Conservation (phyloP, 495 filamentous ascomycete species). For the Tuber indicum region DNA sequence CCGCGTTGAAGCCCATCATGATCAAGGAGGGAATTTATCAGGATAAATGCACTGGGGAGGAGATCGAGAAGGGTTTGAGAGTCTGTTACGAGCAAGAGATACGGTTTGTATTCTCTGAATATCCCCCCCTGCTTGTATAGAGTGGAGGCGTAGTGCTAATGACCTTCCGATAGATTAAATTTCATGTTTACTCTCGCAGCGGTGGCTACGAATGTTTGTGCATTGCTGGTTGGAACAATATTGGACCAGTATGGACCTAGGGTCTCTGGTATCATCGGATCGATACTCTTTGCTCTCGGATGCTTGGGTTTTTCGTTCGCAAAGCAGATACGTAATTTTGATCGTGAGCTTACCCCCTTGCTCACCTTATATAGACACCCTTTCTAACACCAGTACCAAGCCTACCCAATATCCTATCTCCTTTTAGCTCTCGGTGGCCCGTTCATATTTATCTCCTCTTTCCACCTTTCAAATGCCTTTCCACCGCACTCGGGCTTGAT, state of each 20-base stretch:
- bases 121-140: not conserved
- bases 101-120: conserved; percentile 47
- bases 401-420: conserved; percentile 52
- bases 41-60: conserved; percentile 55
- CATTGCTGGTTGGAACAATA: conserved; percentile 77
- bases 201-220: conserved; percentile 65
- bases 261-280: conserved; percentile 66
- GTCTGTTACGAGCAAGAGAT: conserved; percentile 73
- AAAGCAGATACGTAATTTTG: conserved; percentile 49
- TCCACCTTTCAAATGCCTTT: conserved; percentile 90
- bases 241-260: conserved; percentile 77
- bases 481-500: conserved; percentile 79
- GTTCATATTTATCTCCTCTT: conserved; percentile 83
- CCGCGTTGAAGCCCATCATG: conserved; percentile 74
- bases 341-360: conserved; percentile 23
- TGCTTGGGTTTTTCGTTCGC: conserved; percentile 66
- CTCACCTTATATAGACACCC: not conserved
- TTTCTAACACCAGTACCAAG: conserved; percentile 12
- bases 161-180: conserved; percentile 51
- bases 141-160: not conserved
- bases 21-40: conserved; percentile 69
- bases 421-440: conserved; percentile 79
- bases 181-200: conserved; percentile 93
- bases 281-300: conserved; percentile 62
- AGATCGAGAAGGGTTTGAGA: conserved; percentile 55